phyloP scores from a whole-genome alignment of 2,329 filamentous ascomycete species.

The Aspergillus sp. region DNA sequence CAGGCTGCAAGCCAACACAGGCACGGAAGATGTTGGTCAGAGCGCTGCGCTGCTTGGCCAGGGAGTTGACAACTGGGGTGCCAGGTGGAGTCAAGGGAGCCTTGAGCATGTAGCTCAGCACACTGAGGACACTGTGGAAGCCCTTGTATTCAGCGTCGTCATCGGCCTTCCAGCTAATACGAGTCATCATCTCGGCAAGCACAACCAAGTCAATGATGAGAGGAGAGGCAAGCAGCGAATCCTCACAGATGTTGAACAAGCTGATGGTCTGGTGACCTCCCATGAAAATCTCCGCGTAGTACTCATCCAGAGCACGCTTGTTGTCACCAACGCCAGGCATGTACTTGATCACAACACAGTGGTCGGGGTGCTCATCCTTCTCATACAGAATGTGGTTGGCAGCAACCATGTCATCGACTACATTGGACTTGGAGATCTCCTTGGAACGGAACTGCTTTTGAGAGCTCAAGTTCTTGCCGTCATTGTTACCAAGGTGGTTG shows the following conservation, averaged over 20 bases:
- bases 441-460: slow-evolving; percentile 99
- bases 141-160: slow-evolving; percentile 73
- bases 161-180: slow-evolving; percentile 82
- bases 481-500: slow-evolving; percentile 99
- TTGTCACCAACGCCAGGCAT: slow-evolving; percentile 98
- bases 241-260: slow-evolving; percentile 98
- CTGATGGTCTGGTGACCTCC: slow-evolving; percentile 98
- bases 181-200: slow-evolving; percentile 96
- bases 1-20: slow-evolving; percentile 92
- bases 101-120: slow-evolving; percentile 98
- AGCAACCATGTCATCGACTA: slow-evolving; percentile 99
- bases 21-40: slow-evolving; percentile 98
- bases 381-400: slow-evolving; percentile 90
- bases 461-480: slow-evolving; percentile 97
- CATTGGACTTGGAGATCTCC: slow-evolving; percentile 99
- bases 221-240: slow-evolving; percentile 91
- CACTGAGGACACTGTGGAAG: slow-evolving; percentile 95
- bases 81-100: slow-evolving; percentile 91
- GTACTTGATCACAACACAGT: slow-evolving; percentile 99
- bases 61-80: slow-evolving; percentile 90
- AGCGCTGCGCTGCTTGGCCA: slow-evolving; percentile 92
- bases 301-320: slow-evolving; percentile 98
- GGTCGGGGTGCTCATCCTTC: slow-evolving; percentile 90
- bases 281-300: slow-evolving; percentile 99
- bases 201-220: slow-evolving; percentile 96